Evolutionary conservation across 148 eudicot species (phyloP).

Genomic region (Dysphania ambrosioides): DNA sequence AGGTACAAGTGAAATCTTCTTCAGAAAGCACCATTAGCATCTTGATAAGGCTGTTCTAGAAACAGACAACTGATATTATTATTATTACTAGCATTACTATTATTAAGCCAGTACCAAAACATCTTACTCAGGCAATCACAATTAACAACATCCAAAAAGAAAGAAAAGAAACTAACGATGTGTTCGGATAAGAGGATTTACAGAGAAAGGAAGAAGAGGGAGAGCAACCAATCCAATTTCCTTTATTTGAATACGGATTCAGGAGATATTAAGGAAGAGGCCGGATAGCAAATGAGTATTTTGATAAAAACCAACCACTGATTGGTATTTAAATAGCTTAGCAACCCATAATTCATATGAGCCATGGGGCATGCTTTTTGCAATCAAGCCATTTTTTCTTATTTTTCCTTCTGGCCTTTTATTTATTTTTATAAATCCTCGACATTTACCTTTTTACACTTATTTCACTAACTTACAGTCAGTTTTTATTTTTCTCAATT

Average conservation of each 20-base stretch:
- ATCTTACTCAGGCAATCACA: neutral
- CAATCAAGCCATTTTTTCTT: no score
- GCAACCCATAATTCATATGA: neutral
- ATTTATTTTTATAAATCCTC: neutral
- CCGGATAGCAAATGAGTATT: neutral
- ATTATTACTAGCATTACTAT: neutral
- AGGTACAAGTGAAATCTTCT: slow-evolving; percentile 43
- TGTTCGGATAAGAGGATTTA: neutral
- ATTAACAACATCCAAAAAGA: neutral
- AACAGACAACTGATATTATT: neutral
- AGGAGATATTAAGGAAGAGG: neutral
- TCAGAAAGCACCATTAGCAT: slow-evolving; percentile 18
- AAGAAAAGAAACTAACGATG: neutral
- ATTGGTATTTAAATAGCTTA: neutral
- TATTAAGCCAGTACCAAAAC: neutral
- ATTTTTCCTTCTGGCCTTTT: neutral
- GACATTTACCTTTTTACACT: neutral
- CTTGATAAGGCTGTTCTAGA: slow-evolving; percentile 29
- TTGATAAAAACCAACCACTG: neutral
- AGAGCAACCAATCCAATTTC: neutral
- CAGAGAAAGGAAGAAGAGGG: neutral
- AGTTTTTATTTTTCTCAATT: neutral
- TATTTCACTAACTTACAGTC: neutral
- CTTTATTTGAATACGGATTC: neutral
- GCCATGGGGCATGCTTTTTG: neutral